phyloP scores from a whole-genome alignment of 345 rosid genomes.

The Excoecaria agallocha region DNA sequence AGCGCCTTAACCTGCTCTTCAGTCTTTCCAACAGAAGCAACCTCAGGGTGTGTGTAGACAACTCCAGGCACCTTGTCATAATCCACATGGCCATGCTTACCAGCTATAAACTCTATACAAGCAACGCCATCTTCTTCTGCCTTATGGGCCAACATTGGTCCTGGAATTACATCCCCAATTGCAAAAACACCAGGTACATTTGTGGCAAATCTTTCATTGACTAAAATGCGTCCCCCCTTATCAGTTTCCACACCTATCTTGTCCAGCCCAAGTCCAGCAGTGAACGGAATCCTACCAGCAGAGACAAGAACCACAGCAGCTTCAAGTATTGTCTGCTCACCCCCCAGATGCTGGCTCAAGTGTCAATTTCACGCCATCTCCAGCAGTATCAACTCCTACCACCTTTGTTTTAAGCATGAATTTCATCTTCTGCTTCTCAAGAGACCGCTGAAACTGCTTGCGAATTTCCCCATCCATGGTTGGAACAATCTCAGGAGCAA shows the following conservation, averaged over 20 bases:
- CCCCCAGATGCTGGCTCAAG: conserved; percentile 93
- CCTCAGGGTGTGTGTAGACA: conserved; percentile 97
- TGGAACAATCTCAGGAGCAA: conserved; percentile 89
- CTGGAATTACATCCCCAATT: conserved; percentile 97
- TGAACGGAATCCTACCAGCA: conserved; percentile 89
- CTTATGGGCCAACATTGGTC: conserved; percentile 99
- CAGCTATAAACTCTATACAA: conserved; percentile 94
- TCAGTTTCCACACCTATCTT: conserved; percentile 91
- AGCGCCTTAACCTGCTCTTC: conserved; percentile 94
- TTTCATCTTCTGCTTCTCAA: conserved; percentile 98
- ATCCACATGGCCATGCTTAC: conserved; percentile 95
- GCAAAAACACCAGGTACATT: conserved; percentile 85
- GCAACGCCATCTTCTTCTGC: conserved; percentile 99
- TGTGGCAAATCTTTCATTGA: conserved; percentile 72
- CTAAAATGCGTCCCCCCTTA: conserved; percentile 74
- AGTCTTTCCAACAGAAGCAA: conserved; percentile 93
- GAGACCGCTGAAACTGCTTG: conserved; percentile 84
- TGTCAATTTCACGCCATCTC: conserved; percentile 72
- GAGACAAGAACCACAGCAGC: conserved; percentile 97
- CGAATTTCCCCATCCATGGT: conserved; percentile 95
- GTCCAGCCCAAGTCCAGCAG: conserved; percentile 86
- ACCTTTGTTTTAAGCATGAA: conserved; percentile 99
- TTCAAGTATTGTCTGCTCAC: conserved; percentile 76
- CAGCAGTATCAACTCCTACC: conserved; percentile 74
- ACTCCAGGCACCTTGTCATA: conserved; percentile 98